A percentile compares a stretch with the other conserved stretches of the same genome.
Evolutionary conservation across 306 rosid genomes (phyloP).

Genomic region (Amphicarpaea edgeworthii): DNA sequence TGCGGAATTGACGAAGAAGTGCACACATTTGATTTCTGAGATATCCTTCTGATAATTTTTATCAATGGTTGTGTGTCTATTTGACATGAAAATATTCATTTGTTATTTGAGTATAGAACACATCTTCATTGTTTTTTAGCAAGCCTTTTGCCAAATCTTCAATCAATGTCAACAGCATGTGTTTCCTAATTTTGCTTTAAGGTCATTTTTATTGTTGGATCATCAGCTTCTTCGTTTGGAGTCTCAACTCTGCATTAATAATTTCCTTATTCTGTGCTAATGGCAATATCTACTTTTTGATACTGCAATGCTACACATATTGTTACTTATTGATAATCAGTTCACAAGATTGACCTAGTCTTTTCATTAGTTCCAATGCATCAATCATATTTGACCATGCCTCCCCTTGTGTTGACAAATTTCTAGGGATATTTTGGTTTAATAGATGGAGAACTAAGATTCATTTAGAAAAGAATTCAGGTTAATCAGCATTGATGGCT

Average conservation of each 20-base stretch:
- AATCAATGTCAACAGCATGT: constrained; percentile 13
- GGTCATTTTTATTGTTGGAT: constrained; percentile 23
- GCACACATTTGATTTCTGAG: constrained; percentile 90
- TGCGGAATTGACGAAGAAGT: constrained; percentile 80
- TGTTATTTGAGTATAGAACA: constrained; percentile 15
- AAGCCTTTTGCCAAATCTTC: background rate
- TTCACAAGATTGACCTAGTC: too few relatives aligned
- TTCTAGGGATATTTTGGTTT: constrained; percentile 22
- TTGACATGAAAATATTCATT: constrained; percentile 34
- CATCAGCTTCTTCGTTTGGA: constrained; percentile 27
- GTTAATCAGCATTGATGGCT: constrained; percentile 19
- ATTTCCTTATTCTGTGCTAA: constrained; percentile 25
- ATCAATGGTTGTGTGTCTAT: constrained; percentile 38
- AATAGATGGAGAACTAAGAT: background rate
- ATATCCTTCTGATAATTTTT: constrained; percentile 75
- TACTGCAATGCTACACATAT: too few relatives aligned
- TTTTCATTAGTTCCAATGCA: too few relatives aligned
- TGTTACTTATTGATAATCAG: too few relatives aligned
- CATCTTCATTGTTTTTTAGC: constrained; percentile 26
- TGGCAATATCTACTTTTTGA: too few relatives aligned
- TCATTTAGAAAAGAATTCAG: constrained; percentile 18
- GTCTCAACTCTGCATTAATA: constrained; percentile 19
- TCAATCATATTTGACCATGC: too few relatives aligned
- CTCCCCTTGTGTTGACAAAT: constrained; percentile 4
- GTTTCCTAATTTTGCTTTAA: constrained; percentile 31